A percentile compares a stretch with the other conserved stretches of the same genome.
Conservation (phyloP, 2,329 filamentous ascomycete genomes). For the Fusarium nisikadoi region DNA sequence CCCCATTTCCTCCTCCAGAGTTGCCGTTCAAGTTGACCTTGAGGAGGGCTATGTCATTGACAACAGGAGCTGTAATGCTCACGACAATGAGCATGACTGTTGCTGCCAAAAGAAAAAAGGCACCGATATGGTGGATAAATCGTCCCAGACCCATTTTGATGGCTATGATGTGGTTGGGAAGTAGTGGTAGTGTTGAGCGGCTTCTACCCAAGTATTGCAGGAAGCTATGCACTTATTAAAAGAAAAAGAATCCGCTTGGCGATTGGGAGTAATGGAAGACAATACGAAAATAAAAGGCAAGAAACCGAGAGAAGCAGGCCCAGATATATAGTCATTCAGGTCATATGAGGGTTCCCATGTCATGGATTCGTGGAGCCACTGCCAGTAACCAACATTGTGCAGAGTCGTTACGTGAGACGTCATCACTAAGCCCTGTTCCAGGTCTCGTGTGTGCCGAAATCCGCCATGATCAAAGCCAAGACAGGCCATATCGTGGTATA, state of each 20-base stretch:
- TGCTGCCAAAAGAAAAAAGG: constrained; percentile 65
- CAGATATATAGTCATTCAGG: constrained; percentile 24
- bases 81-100: constrained; percentile 67
- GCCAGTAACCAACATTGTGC: constrained; percentile 29
- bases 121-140: constrained; percentile 67
- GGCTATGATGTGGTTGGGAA: neutral
- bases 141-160: constrained; percentile 59
- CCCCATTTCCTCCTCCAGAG: constrained; percentile 50
- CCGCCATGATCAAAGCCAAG: constrained; percentile 30
- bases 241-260: neutral
- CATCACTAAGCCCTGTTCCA: constrained; percentile 38
- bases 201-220: neutral
- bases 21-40: constrained; percentile 59
- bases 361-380: constrained; percentile 2
- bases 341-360: constrained; percentile 3
- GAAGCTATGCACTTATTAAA: neutral
- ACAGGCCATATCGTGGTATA: constrained; percentile 17
- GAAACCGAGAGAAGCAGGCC: constrained; percentile 10
- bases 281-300: constrained; percentile 9
- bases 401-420: constrained; percentile 39
- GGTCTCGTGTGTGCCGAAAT: constrained; percentile 21
- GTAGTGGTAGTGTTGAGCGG: neutral
- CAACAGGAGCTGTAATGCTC: constrained; percentile 68
- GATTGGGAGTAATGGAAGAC: neutral
- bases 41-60: constrained; percentile 64